Percentiles rank a stretch among this genome's conserved stretches.
These are phyloP conservation scores for Boletellus sp. DNA, from an alignment of 1,284 basidiomycete species.

Conservation along the genomic window DNA sequence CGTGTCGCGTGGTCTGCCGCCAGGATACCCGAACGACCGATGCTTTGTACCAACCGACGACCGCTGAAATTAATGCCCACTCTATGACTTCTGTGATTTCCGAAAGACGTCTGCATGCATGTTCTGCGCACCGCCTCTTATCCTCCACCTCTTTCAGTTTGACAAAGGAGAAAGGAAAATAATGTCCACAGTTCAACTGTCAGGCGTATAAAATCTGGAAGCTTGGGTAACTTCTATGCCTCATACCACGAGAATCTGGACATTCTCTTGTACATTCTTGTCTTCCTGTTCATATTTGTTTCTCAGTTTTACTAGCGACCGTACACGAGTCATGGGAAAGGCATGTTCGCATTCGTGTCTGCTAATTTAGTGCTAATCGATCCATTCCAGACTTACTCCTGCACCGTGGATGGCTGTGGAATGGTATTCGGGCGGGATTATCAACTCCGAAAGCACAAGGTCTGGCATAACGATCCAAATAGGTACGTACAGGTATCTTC, in stretches of 20 bases:
- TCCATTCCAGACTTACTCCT: conserved; percentile 9
- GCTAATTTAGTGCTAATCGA: background rate
- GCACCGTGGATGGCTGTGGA: conserved; percentile 5
- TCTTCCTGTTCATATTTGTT: background rate
- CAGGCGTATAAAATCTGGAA: conserved; percentile 5
- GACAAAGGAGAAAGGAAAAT: background rate
- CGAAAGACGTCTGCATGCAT: background rate
- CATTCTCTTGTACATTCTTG: conserved; percentile 6
- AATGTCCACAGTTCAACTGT: background rate
- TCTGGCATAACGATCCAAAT: conserved; percentile 1
- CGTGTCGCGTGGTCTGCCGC: too few relatives aligned
- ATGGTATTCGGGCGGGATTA: conserved; percentile 3
- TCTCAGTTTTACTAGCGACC: background rate
- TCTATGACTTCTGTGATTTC: background rate
- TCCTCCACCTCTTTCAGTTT: background rate
- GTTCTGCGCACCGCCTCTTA: background rate
- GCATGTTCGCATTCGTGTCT: background rate
- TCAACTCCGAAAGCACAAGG: conserved; percentile 15
- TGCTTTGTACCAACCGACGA: too few relatives aligned
- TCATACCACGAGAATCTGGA: conserved; percentile 3
- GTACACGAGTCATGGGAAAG: background rate
- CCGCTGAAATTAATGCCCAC: background rate
- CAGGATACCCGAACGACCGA: too few relatives aligned
- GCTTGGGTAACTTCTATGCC: background rate
- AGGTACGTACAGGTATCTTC: background rate